Evolutionary conservation across 2,329 filamentous ascomycete genomes (phyloP).

Genomic region (Penicillium sp.): DNA sequence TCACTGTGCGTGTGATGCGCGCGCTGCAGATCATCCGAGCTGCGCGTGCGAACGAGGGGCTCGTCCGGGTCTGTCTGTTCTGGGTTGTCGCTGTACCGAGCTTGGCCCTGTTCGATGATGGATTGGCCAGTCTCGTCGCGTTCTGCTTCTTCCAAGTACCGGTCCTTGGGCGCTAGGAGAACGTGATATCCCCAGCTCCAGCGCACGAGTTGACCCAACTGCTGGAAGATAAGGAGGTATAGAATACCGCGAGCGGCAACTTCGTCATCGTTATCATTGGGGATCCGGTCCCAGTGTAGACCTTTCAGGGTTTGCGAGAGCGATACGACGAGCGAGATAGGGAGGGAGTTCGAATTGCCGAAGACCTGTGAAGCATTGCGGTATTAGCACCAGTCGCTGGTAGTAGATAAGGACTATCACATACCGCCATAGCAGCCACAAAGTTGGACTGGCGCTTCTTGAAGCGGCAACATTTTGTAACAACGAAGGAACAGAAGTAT

Average conservation of each 20-base stretch:
- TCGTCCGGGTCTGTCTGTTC: slow-evolving; percentile 41
- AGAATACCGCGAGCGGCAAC: slow-evolving; percentile 91
- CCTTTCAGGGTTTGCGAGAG: slow-evolving; percentile 89
- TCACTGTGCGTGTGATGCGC: slow-evolving; percentile 14
- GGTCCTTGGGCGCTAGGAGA: slow-evolving; percentile 79
- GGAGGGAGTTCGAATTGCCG: slow-evolving; percentile 96
- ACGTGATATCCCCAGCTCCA: slow-evolving; percentile 99
- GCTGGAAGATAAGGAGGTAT: slow-evolving; percentile 96
- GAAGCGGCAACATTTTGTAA: slow-evolving; percentile 78
- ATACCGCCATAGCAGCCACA: slow-evolving; percentile 87
- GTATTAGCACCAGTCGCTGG: slow-evolving; percentile 1
- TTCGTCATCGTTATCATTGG: slow-evolving; percentile 91
- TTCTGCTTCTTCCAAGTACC: slow-evolving; percentile 48
- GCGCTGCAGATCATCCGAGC: slow-evolving; percentile 30
- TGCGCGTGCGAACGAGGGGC: slow-evolving; percentile 36
- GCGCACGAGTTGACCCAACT: slow-evolving; percentile 88
- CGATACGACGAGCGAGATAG: slow-evolving; percentile 92
- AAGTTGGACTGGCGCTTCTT: slow-evolving; percentile 88
- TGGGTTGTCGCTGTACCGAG: slow-evolving; percentile 44
- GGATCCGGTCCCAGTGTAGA: slow-evolving; percentile 89
- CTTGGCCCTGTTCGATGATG: slow-evolving; percentile 41
- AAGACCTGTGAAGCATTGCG: slow-evolving; percentile 63
- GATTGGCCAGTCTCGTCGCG: slow-evolving; percentile 36
- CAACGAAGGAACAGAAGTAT: slow-evolving; percentile 70
- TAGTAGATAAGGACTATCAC: slow-evolving; percentile 22